Percentiles rank a stretch among this genome's conserved stretches.
Conservation (phyloP, 2,329 filamentous ascomycete species). For the Fusarium sp. region DNA sequence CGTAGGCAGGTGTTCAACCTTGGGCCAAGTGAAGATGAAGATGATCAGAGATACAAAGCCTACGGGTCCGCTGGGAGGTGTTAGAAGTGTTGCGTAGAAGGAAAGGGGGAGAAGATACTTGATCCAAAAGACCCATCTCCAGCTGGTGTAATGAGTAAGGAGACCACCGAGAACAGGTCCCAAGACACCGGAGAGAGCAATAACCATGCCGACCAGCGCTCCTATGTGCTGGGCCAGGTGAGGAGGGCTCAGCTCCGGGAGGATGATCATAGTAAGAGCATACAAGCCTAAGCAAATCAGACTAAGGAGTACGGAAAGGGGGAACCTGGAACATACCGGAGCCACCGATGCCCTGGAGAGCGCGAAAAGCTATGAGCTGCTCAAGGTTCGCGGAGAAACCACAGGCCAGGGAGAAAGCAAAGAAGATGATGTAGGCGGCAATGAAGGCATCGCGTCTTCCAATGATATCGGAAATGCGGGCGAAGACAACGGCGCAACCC, state of each 20-base stretch:
- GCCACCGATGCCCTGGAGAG: slow-evolving; percentile 61
- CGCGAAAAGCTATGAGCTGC: slow-evolving; percentile 59
- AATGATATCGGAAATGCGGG: slow-evolving; percentile 62
- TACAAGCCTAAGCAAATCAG: slow-evolving; percentile 54
- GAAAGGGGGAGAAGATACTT: slow-evolving; percentile 52
- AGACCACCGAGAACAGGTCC: slow-evolving; percentile 62
- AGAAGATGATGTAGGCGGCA: slow-evolving; percentile 60
- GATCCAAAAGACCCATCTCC: slow-evolving; percentile 67
- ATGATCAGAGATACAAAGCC: slow-evolving; percentile 56
- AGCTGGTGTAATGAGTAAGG: slow-evolving; percentile 58
- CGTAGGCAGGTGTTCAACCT: slow-evolving; percentile 50
- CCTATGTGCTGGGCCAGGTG: slow-evolving; percentile 54
- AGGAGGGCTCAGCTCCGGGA: slow-evolving; percentile 58
- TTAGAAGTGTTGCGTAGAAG: slow-evolving; percentile 2
- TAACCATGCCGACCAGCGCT: slow-evolving; percentile 57
- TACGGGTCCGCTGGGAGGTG: slow-evolving; percentile 56
- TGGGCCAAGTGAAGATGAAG: slow-evolving; percentile 61
- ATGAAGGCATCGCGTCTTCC: slow-evolving; percentile 62
- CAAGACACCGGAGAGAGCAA: slow-evolving; percentile 58
- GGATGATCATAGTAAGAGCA: slow-evolving; percentile 63
- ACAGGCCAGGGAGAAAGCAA: slow-evolving; percentile 64
- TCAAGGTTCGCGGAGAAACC: slow-evolving; percentile 48
- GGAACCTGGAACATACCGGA: slow-evolving; percentile 49
- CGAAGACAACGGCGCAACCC: slow-evolving; percentile 63
- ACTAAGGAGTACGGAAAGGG: too few relatives aligned